phyloP scores from a whole-genome alignment of 2,329 filamentous ascomycete species.

The Coniosporium tulheliwenetii region DNA sequence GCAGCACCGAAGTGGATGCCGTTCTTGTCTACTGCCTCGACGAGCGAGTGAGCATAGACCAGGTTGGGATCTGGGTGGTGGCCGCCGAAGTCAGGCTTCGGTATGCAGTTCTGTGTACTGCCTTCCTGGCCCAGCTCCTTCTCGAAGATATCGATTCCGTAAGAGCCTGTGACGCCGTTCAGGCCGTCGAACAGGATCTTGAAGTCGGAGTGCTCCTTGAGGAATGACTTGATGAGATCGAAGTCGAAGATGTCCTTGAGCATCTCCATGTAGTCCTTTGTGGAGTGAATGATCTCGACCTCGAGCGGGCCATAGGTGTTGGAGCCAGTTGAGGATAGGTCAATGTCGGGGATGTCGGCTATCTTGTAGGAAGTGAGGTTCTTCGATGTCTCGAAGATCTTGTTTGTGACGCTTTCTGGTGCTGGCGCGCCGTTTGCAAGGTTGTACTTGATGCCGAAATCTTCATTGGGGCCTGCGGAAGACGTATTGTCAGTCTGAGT shows the following conservation, averaged over 20 bases:
- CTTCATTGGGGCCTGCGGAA: constrained; percentile 62
- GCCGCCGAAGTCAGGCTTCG: constrained; percentile 88
- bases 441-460: constrained; percentile 99
- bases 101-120: constrained; percentile 82
- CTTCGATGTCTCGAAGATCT: constrained; percentile 90
- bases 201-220: constrained; percentile 73
- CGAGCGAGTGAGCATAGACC: constrained; percentile 87
- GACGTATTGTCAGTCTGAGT: constrained; percentile 1
- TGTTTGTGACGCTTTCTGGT: constrained; percentile 93
- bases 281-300: constrained; percentile 91
- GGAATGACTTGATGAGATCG: constrained; percentile 85
- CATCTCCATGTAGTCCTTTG: constrained; percentile 82
- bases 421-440: constrained; percentile 89
- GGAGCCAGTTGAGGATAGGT: constrained; percentile 68
- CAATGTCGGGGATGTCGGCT: constrained; percentile 69
- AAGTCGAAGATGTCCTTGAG: constrained; percentile 99
- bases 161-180: constrained; percentile 87
- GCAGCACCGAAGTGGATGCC: constrained; percentile 91
- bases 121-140: constrained; percentile 73
- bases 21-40: constrained; percentile 83
- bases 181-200: constrained; percentile 94
- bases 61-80: constrained; percentile 97
- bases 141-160: constrained; percentile 89
- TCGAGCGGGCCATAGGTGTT: constrained; percentile 75
- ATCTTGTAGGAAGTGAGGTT: constrained; percentile 84